These are phyloP conservation scores for Cercospora brassicicola DNA, from an alignment of 2,329 filamentous ascomycete genomes.

Conservation along the genomic window DNA sequence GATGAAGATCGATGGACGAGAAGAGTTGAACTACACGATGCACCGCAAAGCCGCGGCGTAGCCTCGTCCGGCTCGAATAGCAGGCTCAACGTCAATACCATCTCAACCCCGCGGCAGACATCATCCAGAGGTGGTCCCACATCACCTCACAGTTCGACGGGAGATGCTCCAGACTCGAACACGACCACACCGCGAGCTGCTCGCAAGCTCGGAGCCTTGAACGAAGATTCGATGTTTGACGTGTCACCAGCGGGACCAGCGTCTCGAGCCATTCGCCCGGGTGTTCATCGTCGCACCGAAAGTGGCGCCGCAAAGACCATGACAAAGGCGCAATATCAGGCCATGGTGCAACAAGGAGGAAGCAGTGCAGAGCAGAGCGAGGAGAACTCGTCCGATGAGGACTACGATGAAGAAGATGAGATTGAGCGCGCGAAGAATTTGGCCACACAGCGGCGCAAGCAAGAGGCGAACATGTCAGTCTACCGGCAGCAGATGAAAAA, in stretches of 20 bases:
- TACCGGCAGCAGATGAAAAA: slow-evolving; percentile 98
- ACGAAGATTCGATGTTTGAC: slow-evolving; percentile 33
- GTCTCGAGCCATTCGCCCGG: slow-evolving; percentile 35
- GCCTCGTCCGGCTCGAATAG: slow-evolving; percentile 12
- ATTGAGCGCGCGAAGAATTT: slow-evolving; percentile 70
- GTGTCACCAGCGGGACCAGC: slow-evolving; percentile 38
- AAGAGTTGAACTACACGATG: slow-evolving; percentile 28
- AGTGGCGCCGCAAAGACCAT: slow-evolving; percentile 65
- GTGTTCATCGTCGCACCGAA: slow-evolving; percentile 26
- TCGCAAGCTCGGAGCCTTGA: slow-evolving; percentile 12
- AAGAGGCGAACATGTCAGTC: slow-evolving; percentile 84
- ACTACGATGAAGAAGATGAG: slow-evolving; percentile 73
- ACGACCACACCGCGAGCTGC: slow-evolving; percentile 33
- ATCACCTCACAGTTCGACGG: slow-evolving; percentile 31
- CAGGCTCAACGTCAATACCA: slow-evolving; percentile 18
- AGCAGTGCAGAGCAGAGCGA: slow-evolving; percentile 43
- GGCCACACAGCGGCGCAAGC: slow-evolving; percentile 76
- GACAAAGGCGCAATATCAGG: slow-evolving; percentile 84
- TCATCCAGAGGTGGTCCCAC: slow-evolving; percentile 23
- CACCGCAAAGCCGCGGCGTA: slow-evolving; percentile 15
- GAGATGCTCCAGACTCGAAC: slow-evolving; percentile 29
- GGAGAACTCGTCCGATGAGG: slow-evolving; percentile 57
- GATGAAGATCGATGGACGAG: slow-evolving; percentile 34
- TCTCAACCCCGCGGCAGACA: not conserved
- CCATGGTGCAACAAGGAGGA: slow-evolving; percentile 66